Evolutionary conservation across 1,284 basidiomycete species (phyloP), one percentile per base, ranked within the genome.

Genomic region (Bothia castanella): DNA sequence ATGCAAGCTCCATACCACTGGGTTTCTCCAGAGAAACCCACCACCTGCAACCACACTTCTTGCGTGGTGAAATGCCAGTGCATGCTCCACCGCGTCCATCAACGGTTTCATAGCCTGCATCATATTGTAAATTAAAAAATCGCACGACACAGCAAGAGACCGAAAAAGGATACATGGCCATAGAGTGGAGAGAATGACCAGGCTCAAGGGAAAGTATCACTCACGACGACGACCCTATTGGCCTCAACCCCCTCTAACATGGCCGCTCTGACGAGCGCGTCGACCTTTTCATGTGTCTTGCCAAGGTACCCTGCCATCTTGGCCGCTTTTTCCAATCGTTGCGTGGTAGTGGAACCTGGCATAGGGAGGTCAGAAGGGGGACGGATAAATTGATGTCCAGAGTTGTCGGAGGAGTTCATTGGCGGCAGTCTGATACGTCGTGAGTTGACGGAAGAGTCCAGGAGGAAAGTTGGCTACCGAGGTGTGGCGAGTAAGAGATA

Each of bases 321-420:
- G 8, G 80, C 78, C 0, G 86, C 87, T 62, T 92, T 92, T 3
- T 79, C 76, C 0, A 80, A 78, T 64, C 25, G 25, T 64, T 90
- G 85, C 3, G 79, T 75, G 11, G 80, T 74, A 1, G 81, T 82
- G 9, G 52, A 31, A 7, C 72, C 67, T 2, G 78, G 62, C 0
- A 74, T 72, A 54, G 76, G 76, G 16, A 77, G 63, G 30, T 90
- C 85, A 17, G 77, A 74, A 0, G 79, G 70, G 2, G 88, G 80
- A n/a, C 1, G 95, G 95, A 50, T 95, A 87, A 44, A 92, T 80
- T 1, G 92, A 81, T 11, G 87, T 79, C 94, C 95, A 99, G 65
- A 94, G 98, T 65, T 98, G 96, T 11, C 96, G 83, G 11, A 99
- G 75, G 67, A 98, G 97, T 69, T 99, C 96, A 58, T 92, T 94